Conservation (phyloP, 331 rosid species). For the Quercus lobata region DNA sequence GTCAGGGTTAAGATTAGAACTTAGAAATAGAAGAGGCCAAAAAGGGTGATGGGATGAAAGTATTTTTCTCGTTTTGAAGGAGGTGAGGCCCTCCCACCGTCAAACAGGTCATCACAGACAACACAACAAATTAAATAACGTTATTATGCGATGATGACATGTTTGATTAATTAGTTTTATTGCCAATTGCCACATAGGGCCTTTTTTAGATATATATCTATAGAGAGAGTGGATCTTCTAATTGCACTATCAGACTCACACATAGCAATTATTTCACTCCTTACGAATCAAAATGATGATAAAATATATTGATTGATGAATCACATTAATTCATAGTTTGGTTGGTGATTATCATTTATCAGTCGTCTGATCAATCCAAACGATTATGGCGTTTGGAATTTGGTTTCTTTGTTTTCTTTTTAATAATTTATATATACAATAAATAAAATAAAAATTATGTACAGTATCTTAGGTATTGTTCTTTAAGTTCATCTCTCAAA, state of each 20-base stretch:
- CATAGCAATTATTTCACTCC: not conserved
- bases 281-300: too few species aligned
- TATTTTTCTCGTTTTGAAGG: slow-evolving; percentile 28
- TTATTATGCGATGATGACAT: slow-evolving; percentile 22
- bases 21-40: slow-evolving; percentile 16
- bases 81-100: not conserved
- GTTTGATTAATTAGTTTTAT: slow-evolving; percentile 24
- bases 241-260: not conserved
- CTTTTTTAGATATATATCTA: not conserved
- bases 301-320: not conserved
- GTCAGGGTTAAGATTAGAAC: not conserved
- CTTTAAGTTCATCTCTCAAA: too few species aligned
- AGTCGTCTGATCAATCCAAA: too few species aligned
- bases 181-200: not conserved
- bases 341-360: too few species aligned
- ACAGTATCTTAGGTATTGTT: accelerated
- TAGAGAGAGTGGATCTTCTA: not conserved
- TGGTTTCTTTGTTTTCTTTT: too few species aligned
- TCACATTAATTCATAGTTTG: not conserved
- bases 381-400: too few species aligned
- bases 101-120: slow-evolving; percentile 12
- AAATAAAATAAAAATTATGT: too few species aligned
- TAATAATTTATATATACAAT: too few species aligned
- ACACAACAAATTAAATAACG: slow-evolving; percentile 7
- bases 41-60: slow-evolving; percentile 24